Evolutionary conservation across 2,329 filamentous ascomycete genomes (phyloP), one percentile per base, ranked within the genome.

Genomic region (Pseudogymnoascus sp.): DNA sequence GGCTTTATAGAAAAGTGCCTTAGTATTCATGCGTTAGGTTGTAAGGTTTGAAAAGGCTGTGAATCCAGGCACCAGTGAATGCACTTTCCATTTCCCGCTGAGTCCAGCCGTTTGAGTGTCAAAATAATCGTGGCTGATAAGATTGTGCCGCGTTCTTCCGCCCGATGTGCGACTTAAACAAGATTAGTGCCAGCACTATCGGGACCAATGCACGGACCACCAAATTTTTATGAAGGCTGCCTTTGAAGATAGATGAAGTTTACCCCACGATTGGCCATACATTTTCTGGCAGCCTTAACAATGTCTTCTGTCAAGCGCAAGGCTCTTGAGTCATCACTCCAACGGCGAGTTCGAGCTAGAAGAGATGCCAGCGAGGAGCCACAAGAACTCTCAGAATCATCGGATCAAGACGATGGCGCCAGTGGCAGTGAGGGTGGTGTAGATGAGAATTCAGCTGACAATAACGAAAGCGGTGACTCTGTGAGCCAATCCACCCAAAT

Each of bases 361-460:
- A 64, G 68, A 11, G 70, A 70, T 43, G 22, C 61, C 6, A 69
- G 66, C 39, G 68, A 66, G 61, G 70, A 71, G 39, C 20, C 68
- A 18, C 70, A 73, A 22, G 64, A 71, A 65, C 60, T 74, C 71
- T 66, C 47, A 18, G 74, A 71, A 12, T 72, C 72, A 8, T 68
- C 69, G 4, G 70, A 70, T 58, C 71, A 75, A 22, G 71, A 72
- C 11, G 68, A 69, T 18, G 59, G 64, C 36, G 57, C 35, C 18
- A 58, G 18, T n/a, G 57, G 33, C 37, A 58, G 57, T 38, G 57
- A 58, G 18, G 68, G 69, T 7, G 73, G 77, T 22, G 69, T 72
- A 12, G 68, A 73, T 39, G 68, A 67, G 6, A 65, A 64, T 3
- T 70, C 71, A 4, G 66, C 67, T 38, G 70, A 72, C 18, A 69